Base-by-base conservation (phyloP, 176 grass and related monocot genomes). In the Bromus sterilis region DNA sequence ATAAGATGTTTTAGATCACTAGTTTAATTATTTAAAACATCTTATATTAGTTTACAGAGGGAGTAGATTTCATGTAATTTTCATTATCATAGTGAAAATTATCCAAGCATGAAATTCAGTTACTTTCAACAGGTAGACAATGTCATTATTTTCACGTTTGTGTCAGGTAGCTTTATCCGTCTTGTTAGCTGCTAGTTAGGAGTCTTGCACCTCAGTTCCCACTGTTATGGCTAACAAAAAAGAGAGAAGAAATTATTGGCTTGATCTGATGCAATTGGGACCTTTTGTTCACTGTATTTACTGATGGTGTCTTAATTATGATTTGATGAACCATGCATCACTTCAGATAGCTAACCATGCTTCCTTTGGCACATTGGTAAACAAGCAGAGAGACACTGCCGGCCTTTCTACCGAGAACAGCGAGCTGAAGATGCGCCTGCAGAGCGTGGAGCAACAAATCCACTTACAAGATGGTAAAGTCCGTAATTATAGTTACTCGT, bases 391-490 rank as follows among this genome's bases (percentile, higher is more conserved):
- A 56, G 80, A 94, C 69, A 91, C 92, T 2, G 83, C 89, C 71
- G 83, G 83, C 53, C 67, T 94, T 5, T 89, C 86, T 40, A 63
- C 42, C 7, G 86, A 94, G 78, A 94, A 94, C 15, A 89, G 67
- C 26, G 86, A 91, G 32, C 49, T 94, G 71, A 88, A 90, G 80
- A 70, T 86, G 15, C 78, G 48, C 1, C 63, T 91, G 44, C 86
- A 94, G 74, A 81, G 40, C 16, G 75, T 86, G 71, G 80, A 91
- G 39, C 83, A 86, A 33, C 82, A 94, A 68, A 58, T 68, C 21
- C 82, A 81, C 80, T 84, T 94, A 46, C 89, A 91, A 25, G 83
- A 89, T 61, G 79, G 92, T 94, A 89, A 85, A 65, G 3, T n/a
- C 12, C 36, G 15, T 18, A 28, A 60, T 60, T 43, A 1, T 35